Conservation (phyloP, 805 yeast species). For the Yarrowia deformans region DNA sequence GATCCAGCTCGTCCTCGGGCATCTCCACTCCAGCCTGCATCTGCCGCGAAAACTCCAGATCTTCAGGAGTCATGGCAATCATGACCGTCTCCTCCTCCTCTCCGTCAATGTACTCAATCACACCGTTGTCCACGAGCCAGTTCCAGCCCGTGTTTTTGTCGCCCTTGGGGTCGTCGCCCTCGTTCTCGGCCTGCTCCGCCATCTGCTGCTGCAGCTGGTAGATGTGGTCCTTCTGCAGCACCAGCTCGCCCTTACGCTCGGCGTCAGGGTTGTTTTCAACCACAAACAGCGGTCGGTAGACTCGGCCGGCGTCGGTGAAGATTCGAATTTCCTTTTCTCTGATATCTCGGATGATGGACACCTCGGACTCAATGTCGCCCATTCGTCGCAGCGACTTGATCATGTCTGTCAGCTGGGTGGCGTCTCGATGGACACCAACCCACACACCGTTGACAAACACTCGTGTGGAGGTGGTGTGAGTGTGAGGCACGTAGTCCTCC, state of each 20-base stretch:
- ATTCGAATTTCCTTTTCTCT: conserved; percentile 96
- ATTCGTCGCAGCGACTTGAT: conserved; percentile 90
- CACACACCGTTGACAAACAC: conserved; percentile 98
- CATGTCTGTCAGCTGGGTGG: conserved; percentile 88
- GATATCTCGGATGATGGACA: conserved; percentile 94
- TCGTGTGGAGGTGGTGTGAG: conserved; percentile 88
- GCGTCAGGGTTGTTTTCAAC: conserved; percentile 75
- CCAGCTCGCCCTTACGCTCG: conserved; percentile 72
- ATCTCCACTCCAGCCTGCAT: conserved; percentile 52
- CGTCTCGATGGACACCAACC: conserved; percentile 98
- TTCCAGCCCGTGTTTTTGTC: conserved; percentile 77
- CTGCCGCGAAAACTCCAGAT: conserved; percentile 69
- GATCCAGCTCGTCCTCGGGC: conserved; percentile 61
- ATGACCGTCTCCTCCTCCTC: conserved; percentile 98
- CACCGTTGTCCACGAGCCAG: conserved; percentile 79
- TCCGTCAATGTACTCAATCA: conserved; percentile 96
- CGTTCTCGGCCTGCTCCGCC: conserved; percentile 50
- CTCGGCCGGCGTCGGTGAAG: conserved; percentile 98
- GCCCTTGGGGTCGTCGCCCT: conserved; percentile 57
- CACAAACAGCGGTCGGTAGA: conserved; percentile 92
- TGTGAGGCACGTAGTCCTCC: conserved; percentile 93
- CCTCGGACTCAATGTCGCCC: conserved; percentile 96
- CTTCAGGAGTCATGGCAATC: conserved; percentile 99
- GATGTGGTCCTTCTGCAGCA: conserved; percentile 84
- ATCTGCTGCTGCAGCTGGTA: conserved; percentile 62